phyloP scores from a whole-genome alignment of 495 filamentous ascomycete genomes.

The Xylaria nigripes region DNA sequence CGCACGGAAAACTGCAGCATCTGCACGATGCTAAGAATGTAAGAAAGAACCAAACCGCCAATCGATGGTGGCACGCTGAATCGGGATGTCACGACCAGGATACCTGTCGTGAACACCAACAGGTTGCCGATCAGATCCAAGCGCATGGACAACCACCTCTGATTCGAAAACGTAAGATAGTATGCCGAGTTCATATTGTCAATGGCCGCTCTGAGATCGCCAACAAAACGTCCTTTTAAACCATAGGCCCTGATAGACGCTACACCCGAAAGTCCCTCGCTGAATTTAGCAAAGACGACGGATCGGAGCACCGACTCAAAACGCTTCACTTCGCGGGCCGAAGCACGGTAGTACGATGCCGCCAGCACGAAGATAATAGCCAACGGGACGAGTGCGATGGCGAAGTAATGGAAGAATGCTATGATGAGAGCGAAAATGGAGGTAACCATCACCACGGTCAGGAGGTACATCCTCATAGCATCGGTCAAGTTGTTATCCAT shows the following conservation, averaged over 20 bases:
- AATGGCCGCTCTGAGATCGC: constrained; percentile 59
- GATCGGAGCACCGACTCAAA: constrained; percentile 86
- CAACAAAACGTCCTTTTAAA: constrained; percentile 61
- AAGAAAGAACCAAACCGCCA: constrained; percentile 78
- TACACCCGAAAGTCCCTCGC: constrained; percentile 76
- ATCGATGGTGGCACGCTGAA: constrained; percentile 80
- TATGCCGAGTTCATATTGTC: constrained; percentile 92
- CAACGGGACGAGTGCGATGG: constrained; percentile 78
- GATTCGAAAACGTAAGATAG: constrained; percentile 88
- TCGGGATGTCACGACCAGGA: constrained; percentile 89
- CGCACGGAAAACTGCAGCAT: constrained; percentile 93
- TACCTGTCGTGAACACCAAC: constrained; percentile 77
- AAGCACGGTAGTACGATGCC: constrained; percentile 80
- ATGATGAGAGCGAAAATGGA: constrained; percentile 85
- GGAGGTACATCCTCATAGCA: constrained; percentile 85
- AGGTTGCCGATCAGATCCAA: constrained; percentile 75
- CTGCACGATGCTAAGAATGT: constrained; percentile 89
- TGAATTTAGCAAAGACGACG: constrained; percentile 80
- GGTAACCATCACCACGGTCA: constrained; percentile 69
- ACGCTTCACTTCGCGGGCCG: constrained; percentile 87
- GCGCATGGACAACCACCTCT: constrained; percentile 80
- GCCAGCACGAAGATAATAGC: constrained; percentile 74
- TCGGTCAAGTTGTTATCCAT: constrained; percentile 94
- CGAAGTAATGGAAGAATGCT: constrained; percentile 89
- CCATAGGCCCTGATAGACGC: constrained; percentile 86